Evolutionary conservation across 208 protist genomes (phyloP).

Genomic region (Wallacemonas sp.): DNA sequence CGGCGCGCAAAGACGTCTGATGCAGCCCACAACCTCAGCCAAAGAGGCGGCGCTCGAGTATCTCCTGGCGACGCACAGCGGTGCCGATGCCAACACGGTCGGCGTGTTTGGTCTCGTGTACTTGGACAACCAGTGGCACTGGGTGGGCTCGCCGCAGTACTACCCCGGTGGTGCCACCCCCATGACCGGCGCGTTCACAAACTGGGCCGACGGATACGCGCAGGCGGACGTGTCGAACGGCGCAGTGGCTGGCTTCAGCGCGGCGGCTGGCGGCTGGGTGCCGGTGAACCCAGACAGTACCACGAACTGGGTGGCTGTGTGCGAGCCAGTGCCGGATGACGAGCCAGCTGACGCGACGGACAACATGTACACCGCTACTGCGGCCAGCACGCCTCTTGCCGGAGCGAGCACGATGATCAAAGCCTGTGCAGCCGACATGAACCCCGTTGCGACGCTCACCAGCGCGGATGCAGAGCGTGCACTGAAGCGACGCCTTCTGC

Average conservation of each 20-base stretch:
- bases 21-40: background rate
- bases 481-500: no score
- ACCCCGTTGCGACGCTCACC: no score
- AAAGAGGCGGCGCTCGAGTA: background rate
- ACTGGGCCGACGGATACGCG: background rate
- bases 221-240: background rate
- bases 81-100: background rate
- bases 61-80: background rate
- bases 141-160: background rate
- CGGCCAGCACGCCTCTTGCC: background rate
- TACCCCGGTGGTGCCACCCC: background rate
- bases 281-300: background rate
- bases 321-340: background rate
- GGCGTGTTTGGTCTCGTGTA: background rate
- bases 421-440: background rate
- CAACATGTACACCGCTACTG: background rate
- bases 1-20: background rate
- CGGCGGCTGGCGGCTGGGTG: background rate
- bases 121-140: background rate
- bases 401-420: background rate
- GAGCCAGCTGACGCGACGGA: background rate
- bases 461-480: no score
- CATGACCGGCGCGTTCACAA: background rate
- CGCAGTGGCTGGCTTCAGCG: constrained; percentile 16
- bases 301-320: background rate